A percentile compares a stretch with the other conserved stretches of the same genome.
Evolutionary conservation across 2,329 filamentous ascomycete species (phyloP).

Genomic region (Fusarium sp.): DNA sequence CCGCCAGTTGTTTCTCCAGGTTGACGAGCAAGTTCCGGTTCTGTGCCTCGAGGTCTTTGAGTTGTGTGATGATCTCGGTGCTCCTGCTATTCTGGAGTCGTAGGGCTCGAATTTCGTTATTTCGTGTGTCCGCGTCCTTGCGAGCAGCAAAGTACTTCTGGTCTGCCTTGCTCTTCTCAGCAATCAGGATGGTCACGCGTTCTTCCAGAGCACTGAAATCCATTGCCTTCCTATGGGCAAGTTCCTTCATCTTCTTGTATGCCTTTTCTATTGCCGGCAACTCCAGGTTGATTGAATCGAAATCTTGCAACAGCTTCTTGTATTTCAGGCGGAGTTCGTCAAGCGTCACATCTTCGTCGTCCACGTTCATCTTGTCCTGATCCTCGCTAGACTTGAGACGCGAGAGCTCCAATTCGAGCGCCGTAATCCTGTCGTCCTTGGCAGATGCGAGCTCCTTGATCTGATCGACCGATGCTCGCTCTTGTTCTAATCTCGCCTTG

Average conservation of each 20-base stretch:
- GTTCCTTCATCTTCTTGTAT: conserved; percentile 88
- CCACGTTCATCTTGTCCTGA: conserved; percentile 61
- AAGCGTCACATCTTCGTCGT: conserved; percentile 71
- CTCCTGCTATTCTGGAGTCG: conserved; percentile 90
- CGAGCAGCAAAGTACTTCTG: conserved; percentile 98
- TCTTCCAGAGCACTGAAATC: conserved; percentile 85
- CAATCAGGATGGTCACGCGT: conserved; percentile 79
- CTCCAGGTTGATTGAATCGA: conserved; percentile 88
- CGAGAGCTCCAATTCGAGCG: conserved; percentile 86
- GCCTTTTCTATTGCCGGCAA: conserved; percentile 90
- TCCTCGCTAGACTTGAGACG: conserved; percentile 72
- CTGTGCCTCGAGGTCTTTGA: conserved; percentile 90
- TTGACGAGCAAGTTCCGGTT: conserved; percentile 84
- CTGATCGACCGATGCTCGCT: conserved; percentile 78
- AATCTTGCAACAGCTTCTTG: conserved; percentile 83
- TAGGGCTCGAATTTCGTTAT: conserved; percentile 84
- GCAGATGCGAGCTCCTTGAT: conserved; percentile 85
- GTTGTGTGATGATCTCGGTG: conserved; percentile 91
- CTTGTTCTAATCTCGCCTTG: conserved; percentile 85
- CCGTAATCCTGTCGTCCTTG: conserved; percentile 84
- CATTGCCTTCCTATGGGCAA: conserved; percentile 89
- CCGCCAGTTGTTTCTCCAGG: conserved; percentile 90
- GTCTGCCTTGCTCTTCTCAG: conserved; percentile 96
- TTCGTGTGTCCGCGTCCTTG: conserved; percentile 91
- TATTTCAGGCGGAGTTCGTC: conserved; percentile 84